Percentiles rank a stretch among this genome's conserved stretches.
Evolutionary conservation across 139 green algal species (phyloP).

Genomic region (Closterium sp.): DNA sequence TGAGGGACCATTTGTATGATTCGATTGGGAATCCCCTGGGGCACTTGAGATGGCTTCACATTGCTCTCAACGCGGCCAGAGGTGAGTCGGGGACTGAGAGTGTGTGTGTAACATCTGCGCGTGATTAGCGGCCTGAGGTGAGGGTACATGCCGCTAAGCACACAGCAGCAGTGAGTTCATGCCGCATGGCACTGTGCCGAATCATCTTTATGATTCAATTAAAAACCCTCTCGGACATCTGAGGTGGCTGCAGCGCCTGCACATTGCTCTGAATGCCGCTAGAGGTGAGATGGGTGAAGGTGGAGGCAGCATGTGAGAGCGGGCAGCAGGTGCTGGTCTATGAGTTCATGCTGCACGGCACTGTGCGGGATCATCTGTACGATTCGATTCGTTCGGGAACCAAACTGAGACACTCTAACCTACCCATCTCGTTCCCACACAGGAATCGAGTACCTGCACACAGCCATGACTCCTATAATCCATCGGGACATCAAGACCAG

Average conservation of each 20-base stretch:
- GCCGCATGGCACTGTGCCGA: slow-evolving; percentile 20
- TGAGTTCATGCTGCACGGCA: slow-evolving; percentile 37
- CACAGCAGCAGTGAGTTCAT: slow-evolving; percentile 39
- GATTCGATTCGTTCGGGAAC: too few species aligned
- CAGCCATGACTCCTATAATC: too few species aligned
- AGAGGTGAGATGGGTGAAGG: not conserved
- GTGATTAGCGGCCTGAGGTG: too few species aligned
- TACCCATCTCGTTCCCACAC: not conserved
- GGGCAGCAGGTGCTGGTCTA: slow-evolving; percentile 45
- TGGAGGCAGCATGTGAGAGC: not conserved
- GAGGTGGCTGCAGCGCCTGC: slow-evolving; percentile 9
- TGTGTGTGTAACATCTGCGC: slow-evolving; percentile 19
- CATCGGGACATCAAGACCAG: slow-evolving; percentile 54
- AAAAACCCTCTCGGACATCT: not conserved
- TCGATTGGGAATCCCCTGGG: too few species aligned
- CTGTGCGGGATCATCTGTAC: too few species aligned
- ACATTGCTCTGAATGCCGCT: slow-evolving; percentile 21
- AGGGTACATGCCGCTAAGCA: too few species aligned
- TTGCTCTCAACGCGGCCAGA: too few species aligned
- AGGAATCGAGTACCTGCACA: too few species aligned
- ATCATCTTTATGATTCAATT: slow-evolving; percentile 21
- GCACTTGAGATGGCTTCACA: too few species aligned
- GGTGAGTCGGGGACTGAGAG: too few species aligned
- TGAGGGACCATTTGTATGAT: too few species aligned
- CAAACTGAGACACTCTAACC: too few species aligned